phyloP scores from a whole-genome alignment of 306 rosid species.

The Quercus dentata region DNA sequence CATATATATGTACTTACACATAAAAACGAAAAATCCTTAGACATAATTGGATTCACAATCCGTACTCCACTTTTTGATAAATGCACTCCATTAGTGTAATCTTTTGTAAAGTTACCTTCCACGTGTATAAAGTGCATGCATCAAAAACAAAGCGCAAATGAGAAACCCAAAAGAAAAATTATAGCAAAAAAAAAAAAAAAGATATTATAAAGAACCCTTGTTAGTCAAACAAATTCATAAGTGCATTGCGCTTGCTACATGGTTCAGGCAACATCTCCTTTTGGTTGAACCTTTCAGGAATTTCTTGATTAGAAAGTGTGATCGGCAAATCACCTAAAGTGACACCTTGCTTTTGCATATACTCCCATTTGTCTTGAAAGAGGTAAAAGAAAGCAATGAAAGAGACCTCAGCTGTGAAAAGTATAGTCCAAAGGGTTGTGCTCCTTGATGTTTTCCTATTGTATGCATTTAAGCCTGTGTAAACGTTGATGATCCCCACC shows the following conservation, averaged over 20 bases:
- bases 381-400: slow-evolving; percentile 66
- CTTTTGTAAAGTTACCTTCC: slow-evolving; percentile 13
- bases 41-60: slow-evolving; percentile 11
- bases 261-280: slow-evolving; percentile 52
- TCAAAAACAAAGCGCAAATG: slow-evolving; percentile 38
- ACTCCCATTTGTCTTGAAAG: slow-evolving; percentile 81
- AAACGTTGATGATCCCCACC: slow-evolving; percentile 75
- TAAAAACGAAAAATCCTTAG: not conserved
- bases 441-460: slow-evolving; percentile 61
- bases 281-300: slow-evolving; percentile 40
- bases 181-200: not conserved
- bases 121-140: slow-evolving; percentile 50
- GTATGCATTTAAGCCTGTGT: slow-evolving; percentile 79
- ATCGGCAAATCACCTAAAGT: slow-evolving; percentile 34
- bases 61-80: slow-evolving; percentile 47
- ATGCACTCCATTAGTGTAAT: slow-evolving; percentile 45
- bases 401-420: slow-evolving; percentile 73
- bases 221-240: slow-evolving; percentile 83
- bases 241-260: slow-evolving; percentile 78
- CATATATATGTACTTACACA: not conserved
- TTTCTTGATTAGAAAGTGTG: slow-evolving; percentile 34
- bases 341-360: slow-evolving; percentile 72
- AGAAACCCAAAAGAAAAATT: slow-evolving; percentile 4
- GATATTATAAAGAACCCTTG: not conserved
- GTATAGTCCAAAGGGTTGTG: slow-evolving; percentile 69